These are phyloP conservation scores for Geosiphon pyriformis DNA, from an alignment of 192 early-diverging fungal species.

Conservation along the genomic window DNA sequence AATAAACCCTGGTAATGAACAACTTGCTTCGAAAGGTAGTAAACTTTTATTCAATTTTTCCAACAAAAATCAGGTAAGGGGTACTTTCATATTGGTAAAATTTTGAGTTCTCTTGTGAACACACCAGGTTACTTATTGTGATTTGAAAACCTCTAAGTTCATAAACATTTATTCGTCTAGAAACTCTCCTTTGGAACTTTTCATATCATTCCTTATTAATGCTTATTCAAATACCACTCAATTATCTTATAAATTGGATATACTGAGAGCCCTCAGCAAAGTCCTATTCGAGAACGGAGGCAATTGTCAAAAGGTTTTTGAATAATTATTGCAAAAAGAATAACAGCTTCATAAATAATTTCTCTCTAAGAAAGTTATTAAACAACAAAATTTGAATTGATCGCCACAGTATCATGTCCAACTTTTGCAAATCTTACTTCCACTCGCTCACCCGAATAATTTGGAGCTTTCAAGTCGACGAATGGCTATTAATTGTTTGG, in stretches of 20 bases:
- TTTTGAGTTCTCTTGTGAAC: background rate
- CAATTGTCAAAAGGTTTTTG: slow-evolving; percentile 35
- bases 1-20: slow-evolving; percentile 9
- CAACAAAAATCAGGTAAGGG: slow-evolving; percentile 10
- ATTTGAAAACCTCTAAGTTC: background rate
- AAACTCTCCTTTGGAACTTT: slow-evolving; percentile 14
- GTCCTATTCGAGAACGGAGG: slow-evolving; percentile 45
- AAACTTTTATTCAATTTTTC: slow-evolving; percentile 22
- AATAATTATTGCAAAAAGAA: background rate
- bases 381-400: background rate
- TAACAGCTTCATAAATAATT: background rate
- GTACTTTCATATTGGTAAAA: background rate
- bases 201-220: slow-evolving; percentile 14
- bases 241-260: slow-evolving; percentile 28
- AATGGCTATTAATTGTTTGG: slow-evolving; percentile 67
- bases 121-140: background rate
- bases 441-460: slow-evolving; percentile 16
- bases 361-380: background rate
- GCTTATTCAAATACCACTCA: slow-evolving; percentile 9
- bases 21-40: slow-evolving; percentile 12
- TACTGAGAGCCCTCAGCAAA: slow-evolving; percentile 47
- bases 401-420: slow-evolving; percentile 30
- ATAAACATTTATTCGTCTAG: background rate
- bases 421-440: slow-evolving; percentile 27
- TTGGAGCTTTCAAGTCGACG: slow-evolving; percentile 39